phyloP scores from a whole-genome alignment of 768 basidiomycete genomes.

The Boletus vermiculosoides region DNA sequence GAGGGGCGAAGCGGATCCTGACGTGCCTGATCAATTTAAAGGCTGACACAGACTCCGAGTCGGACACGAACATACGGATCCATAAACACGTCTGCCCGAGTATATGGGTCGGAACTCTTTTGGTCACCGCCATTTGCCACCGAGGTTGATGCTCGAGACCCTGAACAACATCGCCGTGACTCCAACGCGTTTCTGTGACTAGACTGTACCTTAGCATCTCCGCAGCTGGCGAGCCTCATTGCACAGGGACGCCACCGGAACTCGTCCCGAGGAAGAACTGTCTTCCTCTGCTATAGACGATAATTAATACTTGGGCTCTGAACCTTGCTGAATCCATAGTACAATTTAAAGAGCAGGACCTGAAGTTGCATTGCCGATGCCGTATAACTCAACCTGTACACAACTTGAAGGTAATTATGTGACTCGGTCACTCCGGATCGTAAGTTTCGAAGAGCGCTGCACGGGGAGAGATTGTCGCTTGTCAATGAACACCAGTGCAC shows the following conservation, averaged over 20 bases:
- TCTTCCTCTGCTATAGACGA: too few relatives aligned
- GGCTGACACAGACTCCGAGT: background rate
- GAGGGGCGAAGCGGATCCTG: background rate
- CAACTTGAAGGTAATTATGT: too few relatives aligned
- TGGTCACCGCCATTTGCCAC: background rate
- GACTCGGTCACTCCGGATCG: background rate
- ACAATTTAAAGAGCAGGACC: background rate
- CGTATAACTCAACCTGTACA: background rate
- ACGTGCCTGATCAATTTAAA: background rate
- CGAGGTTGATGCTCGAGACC: background rate
- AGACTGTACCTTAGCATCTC: background rate
- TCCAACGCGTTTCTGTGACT: background rate
- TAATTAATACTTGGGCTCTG: background rate
- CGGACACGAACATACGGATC: background rate
- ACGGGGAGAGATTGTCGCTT: background rate
- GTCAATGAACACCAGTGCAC: background rate
- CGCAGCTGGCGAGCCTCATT: slow-evolving; percentile 1
- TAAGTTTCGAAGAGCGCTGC: background rate
- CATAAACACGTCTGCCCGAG: background rate
- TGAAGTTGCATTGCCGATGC: background rate
- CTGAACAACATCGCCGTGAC: background rate
- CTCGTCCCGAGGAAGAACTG: background rate
- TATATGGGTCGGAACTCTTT: background rate
- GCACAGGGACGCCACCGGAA: background rate
- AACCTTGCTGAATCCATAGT: too few relatives aligned